Percentiles rank a stretch among this genome's conserved stretches.
Evolutionary conservation across 2,329 filamentous ascomycete species (phyloP).

Genomic region (Venturia pyrina): DNA sequence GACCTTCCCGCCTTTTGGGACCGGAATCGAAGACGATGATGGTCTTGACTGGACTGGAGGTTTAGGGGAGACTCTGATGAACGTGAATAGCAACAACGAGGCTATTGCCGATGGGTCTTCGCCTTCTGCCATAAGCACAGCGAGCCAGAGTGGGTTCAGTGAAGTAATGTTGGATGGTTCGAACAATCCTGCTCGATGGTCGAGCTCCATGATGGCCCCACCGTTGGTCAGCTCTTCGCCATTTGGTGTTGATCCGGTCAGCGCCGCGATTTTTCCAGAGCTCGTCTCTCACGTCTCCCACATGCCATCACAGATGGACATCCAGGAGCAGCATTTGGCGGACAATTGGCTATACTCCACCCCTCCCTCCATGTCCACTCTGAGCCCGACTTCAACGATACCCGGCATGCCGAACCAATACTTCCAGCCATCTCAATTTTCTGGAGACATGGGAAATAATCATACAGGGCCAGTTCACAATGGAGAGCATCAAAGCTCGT

Average conservation of each 20-base stretch:
- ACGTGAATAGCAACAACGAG: conserved; percentile 52
- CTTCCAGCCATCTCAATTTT: conserved; percentile 50
- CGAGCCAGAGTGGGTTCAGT: conserved; percentile 82
- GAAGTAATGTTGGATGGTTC: conserved; percentile 81
- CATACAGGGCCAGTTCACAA: conserved; percentile 48
- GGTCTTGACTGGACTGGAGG: conserved; percentile 76
- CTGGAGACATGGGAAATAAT: conserved; percentile 18
- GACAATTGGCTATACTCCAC: conserved; percentile 65
- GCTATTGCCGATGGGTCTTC: conserved; percentile 86
- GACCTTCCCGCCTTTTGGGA: conserved; percentile 45
- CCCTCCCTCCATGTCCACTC: conserved; percentile 62
- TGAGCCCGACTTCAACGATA: conserved; percentile 59
- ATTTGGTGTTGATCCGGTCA: conserved; percentile 36
- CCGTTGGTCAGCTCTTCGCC: conserved; percentile 52
- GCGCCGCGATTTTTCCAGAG: conserved; percentile 63
- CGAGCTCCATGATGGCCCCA: conserved; percentile 40
- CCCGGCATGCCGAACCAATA: conserved; percentile 55
- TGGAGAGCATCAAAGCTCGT: conserved; percentile 33
- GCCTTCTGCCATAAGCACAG: conserved; percentile 89
- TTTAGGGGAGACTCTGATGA: conserved; percentile 64
- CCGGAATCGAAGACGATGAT: conserved; percentile 55
- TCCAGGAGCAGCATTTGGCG: conserved; percentile 58
- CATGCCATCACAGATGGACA: conserved; percentile 67
- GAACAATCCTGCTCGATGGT: conserved; percentile 30
- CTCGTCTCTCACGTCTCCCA: conserved; percentile 42